Percentiles rank a stretch among this genome's conserved stretches.
These are phyloP conservation scores for Asparagopsis taxiformis DNA, from an alignment of 31 red algal species.

Conservation along the genomic window DNA sequence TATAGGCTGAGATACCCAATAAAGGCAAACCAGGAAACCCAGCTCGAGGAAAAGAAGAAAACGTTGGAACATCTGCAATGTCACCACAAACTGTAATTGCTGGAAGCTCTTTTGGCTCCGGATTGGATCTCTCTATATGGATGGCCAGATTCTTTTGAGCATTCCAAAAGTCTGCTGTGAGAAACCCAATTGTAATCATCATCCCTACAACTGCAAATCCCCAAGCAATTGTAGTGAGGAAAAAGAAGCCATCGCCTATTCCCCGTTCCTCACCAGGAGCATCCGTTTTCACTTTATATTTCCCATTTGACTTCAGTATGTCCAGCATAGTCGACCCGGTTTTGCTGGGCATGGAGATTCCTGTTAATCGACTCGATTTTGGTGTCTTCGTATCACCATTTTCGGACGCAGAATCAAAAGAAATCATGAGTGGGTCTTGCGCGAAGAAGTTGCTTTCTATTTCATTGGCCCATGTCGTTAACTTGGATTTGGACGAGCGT, in stretches of 20 bases:
- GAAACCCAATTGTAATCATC: conserved; percentile 48
- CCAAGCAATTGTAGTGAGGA: conserved; percentile 41
- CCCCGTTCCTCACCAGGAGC: background rate
- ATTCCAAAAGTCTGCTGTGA: conserved; percentile 37
- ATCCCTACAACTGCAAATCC: conserved; percentile 47
- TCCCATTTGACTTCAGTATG: conserved; percentile 43
- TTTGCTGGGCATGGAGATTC: conserved; percentile 21
- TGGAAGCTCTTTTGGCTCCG: conserved; percentile 28
- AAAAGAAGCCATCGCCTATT: conserved; percentile 40
- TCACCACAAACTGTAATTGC: conserved; percentile 50
- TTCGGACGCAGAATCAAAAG: conserved; percentile 32
- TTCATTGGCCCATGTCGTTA: conserved; percentile 19
- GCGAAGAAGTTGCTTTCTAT: conserved; percentile 30
- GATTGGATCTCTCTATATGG: conserved; percentile 28
- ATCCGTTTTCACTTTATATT: conserved; percentile 2
- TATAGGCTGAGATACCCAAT: conserved; percentile 49
- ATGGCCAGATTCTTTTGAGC: conserved; percentile 42
- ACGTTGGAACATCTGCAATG: conserved; percentile 23
- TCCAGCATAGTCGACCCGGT: conserved; percentile 14
- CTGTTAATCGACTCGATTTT: conserved; percentile 1
- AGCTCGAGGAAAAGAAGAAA: conserved; percentile 33
- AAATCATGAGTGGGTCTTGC: conserved; percentile 47
- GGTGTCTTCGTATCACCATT: conserved; percentile 8
- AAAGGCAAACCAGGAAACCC: conserved; percentile 48
- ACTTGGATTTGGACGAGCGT: conserved; percentile 6